A percentile compares a stretch with the other conserved stretches of the same genome.
Evolutionary conservation across 139 green algal species (phyloP).

Genomic region (Closterium sp.): DNA sequence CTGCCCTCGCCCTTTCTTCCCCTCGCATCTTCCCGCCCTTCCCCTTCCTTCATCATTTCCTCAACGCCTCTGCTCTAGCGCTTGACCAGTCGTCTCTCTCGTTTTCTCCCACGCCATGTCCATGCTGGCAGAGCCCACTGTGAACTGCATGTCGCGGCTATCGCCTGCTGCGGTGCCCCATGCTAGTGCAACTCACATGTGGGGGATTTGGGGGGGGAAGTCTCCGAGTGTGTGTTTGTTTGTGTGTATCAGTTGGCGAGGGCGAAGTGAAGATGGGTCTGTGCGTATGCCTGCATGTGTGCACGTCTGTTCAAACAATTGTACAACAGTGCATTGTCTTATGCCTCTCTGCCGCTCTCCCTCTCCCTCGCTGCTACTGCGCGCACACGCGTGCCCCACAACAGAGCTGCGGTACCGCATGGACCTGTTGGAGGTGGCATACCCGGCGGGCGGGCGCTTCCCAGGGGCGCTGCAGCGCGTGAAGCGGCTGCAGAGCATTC

Average conservation of each 20-base stretch:
- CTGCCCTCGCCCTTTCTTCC: background rate
- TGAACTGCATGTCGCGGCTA: no score
- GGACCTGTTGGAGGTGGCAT: constrained; percentile 15
- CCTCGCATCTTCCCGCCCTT: background rate
- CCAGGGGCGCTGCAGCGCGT: background rate
- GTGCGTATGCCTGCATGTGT: background rate
- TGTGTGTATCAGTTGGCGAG: background rate
- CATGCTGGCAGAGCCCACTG: no score
- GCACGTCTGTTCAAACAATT: background rate
- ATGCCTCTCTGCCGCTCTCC: no score
- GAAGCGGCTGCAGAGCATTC: constrained; percentile 9
- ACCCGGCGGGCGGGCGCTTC: background rate
- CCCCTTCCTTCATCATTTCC: background rate
- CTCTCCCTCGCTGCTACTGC: no score
- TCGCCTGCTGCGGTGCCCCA: no score
- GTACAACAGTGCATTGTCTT: no score
- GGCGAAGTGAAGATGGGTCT: no score
- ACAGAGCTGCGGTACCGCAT: constrained; percentile 37
- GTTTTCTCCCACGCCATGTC: no score
- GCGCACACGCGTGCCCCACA: background rate
- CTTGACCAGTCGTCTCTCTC: no score
- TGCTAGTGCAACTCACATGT: no score
- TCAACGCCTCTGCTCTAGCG: background rate
- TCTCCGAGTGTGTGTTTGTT: background rate
- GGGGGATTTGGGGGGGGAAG: no score